Percentiles rank a stretch among this genome's conserved stretches.
Evolutionary conservation across 2,329 filamentous ascomycete species (phyloP).

Genomic region (Cladophialophora psammophila): DNA sequence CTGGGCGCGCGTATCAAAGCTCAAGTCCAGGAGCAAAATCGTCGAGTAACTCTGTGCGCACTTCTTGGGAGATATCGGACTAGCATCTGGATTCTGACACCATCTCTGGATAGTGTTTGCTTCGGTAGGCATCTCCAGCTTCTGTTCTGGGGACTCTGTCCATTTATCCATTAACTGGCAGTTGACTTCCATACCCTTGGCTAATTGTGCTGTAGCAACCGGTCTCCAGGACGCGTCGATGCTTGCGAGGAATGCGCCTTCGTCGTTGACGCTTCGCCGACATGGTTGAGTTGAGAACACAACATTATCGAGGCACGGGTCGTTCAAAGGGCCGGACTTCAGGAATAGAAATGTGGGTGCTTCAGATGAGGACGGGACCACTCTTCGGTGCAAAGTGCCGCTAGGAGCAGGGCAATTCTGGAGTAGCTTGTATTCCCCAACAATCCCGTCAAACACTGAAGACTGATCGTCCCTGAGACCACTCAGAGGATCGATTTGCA

Average conservation of each 20-base stretch:
- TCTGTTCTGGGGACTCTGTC: constrained; percentile 9
- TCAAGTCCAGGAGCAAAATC: constrained; percentile 18
- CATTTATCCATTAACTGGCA: constrained; percentile 22
- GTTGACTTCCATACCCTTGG: constrained; percentile 14
- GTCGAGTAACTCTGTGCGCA: constrained; percentile 19
- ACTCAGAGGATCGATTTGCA: constrained; percentile 17
- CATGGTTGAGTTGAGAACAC: constrained; percentile 58
- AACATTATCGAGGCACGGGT: constrained; percentile 59
- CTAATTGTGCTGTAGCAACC: neutral
- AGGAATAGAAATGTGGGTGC: constrained; percentile 63
- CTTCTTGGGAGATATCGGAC: neutral
- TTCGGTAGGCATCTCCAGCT: constrained; percentile 12
- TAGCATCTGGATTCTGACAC: constrained; percentile 1
- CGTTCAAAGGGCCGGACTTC: constrained; percentile 60
- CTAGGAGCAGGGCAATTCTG: constrained; percentile 32
- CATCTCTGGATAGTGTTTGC: constrained; percentile 20
- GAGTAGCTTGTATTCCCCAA: constrained; percentile 27
- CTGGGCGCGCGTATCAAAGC: constrained; percentile 8
- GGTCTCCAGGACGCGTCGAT: constrained; percentile 44
- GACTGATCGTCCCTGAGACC: neutral
- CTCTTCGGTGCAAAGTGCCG: constrained; percentile 29
- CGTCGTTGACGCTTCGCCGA: constrained; percentile 55
- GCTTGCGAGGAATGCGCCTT: constrained; percentile 55
- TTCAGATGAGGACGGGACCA: neutral
- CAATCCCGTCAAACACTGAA: constrained; percentile 5